Conservation (phyloP, 2,329 filamentous ascomycete genomes). For the Drechslera avenae region DNA sequence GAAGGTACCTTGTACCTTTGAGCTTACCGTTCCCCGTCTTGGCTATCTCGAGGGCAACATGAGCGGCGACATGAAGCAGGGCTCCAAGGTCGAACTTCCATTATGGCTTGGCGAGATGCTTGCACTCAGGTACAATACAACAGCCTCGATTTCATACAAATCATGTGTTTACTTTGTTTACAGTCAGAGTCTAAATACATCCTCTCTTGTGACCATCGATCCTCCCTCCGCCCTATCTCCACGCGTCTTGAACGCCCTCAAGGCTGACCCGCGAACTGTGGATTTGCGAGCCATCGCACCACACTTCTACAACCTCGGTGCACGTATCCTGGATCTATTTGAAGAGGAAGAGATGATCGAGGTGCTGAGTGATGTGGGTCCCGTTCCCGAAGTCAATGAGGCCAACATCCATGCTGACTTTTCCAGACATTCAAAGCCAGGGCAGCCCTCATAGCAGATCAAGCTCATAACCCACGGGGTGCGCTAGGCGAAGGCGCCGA, state of each 20-base stretch:
- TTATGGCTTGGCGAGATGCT: conserved; percentile 97
- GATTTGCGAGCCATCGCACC: conserved; percentile 81
- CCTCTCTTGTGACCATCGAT: conserved; percentile 69
- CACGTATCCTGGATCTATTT: conserved; percentile 86
- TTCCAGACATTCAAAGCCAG: conserved; percentile 76
- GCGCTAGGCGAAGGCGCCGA: conserved; percentile 71
- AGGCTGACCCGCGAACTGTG: conserved; percentile 85
- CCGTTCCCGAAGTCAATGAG: neutral
- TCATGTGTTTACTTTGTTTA: conserved; percentile 12
- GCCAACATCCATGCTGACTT: conserved; percentile 1
- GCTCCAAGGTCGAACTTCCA: conserved; percentile 80
- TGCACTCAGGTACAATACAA: conserved; percentile 63
- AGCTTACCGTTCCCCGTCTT: conserved; percentile 83
- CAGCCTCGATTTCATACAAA: neutral
- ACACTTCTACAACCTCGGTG: conserved; percentile 86
- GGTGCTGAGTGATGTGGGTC: conserved; percentile 54
- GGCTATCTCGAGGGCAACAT: conserved; percentile 89
- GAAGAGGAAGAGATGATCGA: conserved; percentile 83
- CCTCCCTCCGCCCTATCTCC: conserved; percentile 77
- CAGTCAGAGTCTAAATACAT: conserved; percentile 43
- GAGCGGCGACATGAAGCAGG: conserved; percentile 72
- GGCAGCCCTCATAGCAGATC: conserved; percentile 81
- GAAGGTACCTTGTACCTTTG: conserved; percentile 96
- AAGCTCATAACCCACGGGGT: conserved; percentile 82
- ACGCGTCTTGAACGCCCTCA: conserved; percentile 84